Evolutionary conservation across 2,329 filamentous ascomycete genomes (phyloP).

Genomic region (Pseudocercospora fuligena): DNA sequence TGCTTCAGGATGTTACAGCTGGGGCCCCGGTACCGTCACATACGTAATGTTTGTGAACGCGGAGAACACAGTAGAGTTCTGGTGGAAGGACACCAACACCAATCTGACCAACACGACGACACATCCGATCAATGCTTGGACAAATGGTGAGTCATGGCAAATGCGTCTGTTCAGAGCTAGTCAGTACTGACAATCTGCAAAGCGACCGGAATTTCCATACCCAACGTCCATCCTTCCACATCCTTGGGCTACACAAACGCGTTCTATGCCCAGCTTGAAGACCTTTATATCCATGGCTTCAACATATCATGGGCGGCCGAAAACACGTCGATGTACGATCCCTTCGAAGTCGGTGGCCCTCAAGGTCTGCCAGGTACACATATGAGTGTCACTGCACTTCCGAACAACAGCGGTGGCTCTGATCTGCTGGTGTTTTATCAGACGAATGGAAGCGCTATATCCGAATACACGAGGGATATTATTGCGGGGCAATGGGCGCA

Average conservation of each 20-base stretch:
- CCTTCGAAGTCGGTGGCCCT: constrained; percentile 43
- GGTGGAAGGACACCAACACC: constrained; percentile 51
- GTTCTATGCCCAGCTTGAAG: constrained; percentile 48
- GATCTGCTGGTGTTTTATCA: constrained; percentile 43
- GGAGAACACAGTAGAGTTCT: constrained; percentile 47
- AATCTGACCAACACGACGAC: constrained; percentile 35
- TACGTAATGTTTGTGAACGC: constrained; percentile 52
- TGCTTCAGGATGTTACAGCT: constrained; percentile 18
- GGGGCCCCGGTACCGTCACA: constrained; percentile 39
- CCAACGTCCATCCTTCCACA: constrained; percentile 45
- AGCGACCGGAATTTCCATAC: constrained; percentile 37
- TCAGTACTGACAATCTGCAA: background rate
- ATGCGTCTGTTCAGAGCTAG: background rate
- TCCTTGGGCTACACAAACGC: constrained; percentile 50
- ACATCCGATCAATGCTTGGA: constrained; percentile 50
- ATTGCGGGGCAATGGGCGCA: constrained; percentile 38
- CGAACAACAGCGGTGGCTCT: constrained; percentile 38
- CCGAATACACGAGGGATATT: constrained; percentile 38
- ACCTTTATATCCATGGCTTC: constrained; percentile 45
- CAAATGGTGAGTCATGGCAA: constrained; percentile 30
- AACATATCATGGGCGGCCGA: constrained; percentile 47
- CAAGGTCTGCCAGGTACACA: constrained; percentile 47
- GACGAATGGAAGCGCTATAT: constrained; percentile 37
- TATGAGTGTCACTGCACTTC: constrained; percentile 45
- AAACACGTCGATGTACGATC: constrained; percentile 43